Percentiles rank a stretch among this genome's conserved stretches.
Conservation (phyloP, 371 early-diverging fungal genomes). For the Rhizomucor miehei region DNA sequence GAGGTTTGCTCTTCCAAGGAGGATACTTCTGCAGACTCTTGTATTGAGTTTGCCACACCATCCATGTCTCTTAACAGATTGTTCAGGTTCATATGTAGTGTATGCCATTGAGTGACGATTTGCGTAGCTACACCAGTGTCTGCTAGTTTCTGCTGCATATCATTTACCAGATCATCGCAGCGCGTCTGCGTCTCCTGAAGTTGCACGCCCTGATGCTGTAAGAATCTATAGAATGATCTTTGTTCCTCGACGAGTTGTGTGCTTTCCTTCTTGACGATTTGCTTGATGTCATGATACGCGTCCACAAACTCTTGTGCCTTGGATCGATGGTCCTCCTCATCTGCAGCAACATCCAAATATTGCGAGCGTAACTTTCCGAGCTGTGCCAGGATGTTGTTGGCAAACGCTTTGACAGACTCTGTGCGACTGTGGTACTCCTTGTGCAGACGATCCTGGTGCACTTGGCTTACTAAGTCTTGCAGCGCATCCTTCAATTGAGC, state of each 20-base stretch:
- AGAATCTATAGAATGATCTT: slow-evolving; percentile 6
- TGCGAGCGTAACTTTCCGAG: neutral
- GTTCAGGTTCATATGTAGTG: too few relatives aligned
- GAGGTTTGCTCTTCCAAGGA: too few relatives aligned
- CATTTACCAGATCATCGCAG: too few relatives aligned
- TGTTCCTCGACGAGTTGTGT: slow-evolving; percentile 6
- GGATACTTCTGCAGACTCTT: too few relatives aligned
- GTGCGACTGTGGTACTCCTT: slow-evolving; percentile 6
- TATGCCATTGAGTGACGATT: neutral
- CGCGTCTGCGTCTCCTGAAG: slow-evolving; percentile 5
- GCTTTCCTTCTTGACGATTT: slow-evolving; percentile 1
- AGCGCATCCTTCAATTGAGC: slow-evolving; percentile 4
- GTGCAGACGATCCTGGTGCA: slow-evolving; percentile 1
- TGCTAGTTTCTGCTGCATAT: neutral
- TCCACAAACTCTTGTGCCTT: slow-evolving; percentile 1
- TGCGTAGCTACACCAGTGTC: neutral
- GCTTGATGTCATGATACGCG: neutral
- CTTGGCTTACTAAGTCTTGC: slow-evolving; percentile 6
- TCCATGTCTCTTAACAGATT: too few relatives aligned
- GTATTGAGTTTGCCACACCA: too few relatives aligned
- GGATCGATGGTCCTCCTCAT: neutral
- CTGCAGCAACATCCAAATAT: slow-evolving; percentile 1
- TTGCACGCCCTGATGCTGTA: slow-evolving; percentile 10
- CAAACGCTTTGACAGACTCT: neutral
- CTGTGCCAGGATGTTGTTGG: neutral